Evolutionary conservation across 352 stramenopile genomes (phyloP).

Genomic region (Globisporangium viniferum): DNA sequence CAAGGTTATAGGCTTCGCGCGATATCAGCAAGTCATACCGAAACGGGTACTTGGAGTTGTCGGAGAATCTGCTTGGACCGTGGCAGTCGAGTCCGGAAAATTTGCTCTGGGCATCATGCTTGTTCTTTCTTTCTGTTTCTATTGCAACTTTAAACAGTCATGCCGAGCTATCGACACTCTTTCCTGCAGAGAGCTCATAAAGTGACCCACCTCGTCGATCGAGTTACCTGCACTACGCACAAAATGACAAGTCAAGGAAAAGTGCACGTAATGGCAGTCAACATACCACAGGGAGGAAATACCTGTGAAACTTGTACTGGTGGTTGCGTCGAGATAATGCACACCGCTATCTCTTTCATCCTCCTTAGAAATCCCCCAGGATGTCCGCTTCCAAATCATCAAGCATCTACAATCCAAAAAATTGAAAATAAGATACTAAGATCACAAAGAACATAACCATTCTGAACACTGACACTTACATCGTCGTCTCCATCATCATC

Average conservation of each 20-base stretch:
- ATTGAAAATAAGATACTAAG: conserved; percentile 3
- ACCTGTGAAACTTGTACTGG: not conserved
- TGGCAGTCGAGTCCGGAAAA: not conserved
- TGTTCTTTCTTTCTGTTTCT: conserved; percentile 4
- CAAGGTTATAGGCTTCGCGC: not conserved
- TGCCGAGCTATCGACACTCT: not conserved
- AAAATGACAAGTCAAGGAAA: too few species aligned
- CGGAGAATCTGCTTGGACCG: not conserved
- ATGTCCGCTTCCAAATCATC: conserved; percentile 79
- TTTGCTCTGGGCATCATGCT: not conserved
- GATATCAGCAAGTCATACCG: not conserved
- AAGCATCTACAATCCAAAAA: conserved; percentile 30
- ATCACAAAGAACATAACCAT: not conserved
- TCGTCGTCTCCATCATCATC: conserved; percentile 38
- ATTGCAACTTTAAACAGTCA: not conserved
- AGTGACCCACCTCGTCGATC: not conserved
- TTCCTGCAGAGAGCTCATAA: not conserved
- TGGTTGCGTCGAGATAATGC: not conserved
- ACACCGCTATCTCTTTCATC: not conserved
- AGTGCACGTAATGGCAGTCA: not conserved
- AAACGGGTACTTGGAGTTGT: not conserved
- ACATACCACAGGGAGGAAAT: not conserved
- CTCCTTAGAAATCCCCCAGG: conserved; percentile 50
- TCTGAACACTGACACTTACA: conserved; percentile 11
- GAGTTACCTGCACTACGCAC: not conserved